Evolutionary conservation across 495 filamentous ascomycete species (phyloP).

Genomic region (Aspergillus haitiensis): DNA sequence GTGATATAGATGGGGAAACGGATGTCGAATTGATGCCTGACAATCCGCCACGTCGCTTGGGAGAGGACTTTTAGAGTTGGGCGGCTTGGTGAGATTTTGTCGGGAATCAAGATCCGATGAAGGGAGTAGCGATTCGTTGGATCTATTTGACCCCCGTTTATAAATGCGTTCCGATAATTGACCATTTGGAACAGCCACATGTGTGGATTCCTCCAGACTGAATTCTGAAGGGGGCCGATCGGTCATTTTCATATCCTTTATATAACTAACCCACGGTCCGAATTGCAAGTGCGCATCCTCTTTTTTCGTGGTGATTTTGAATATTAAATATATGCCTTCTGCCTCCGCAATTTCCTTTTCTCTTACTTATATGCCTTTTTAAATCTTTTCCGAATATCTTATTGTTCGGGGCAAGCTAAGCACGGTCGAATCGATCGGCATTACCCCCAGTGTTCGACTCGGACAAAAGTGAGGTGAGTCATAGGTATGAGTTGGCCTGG

Average conservation of each 20-base stretch:
- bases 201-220: constrained; percentile 35
- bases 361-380: constrained; percentile 19
- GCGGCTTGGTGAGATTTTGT: constrained; percentile 31
- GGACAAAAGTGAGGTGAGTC: constrained; percentile 20
- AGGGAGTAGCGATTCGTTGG: constrained; percentile 28
- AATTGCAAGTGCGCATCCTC: constrained; percentile 26
- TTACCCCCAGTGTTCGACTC: constrained; percentile 34
- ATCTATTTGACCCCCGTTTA: constrained; percentile 25
- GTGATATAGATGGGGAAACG: constrained; percentile 41
- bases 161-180: constrained; percentile 25
- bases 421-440: constrained; percentile 39
- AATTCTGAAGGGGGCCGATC: constrained; percentile 36
- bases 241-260: constrained; percentile 36
- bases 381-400: constrained; percentile 22
- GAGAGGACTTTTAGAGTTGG: constrained; percentile 30
- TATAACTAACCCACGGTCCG: constrained; percentile 14
- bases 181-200: constrained; percentile 30
- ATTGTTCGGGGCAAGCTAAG: constrained; percentile 34
- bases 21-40: constrained; percentile 40
- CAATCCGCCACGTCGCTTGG: constrained; percentile 34
- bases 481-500: constrained; percentile 17
- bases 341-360: constrained; percentile 6
- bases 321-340: background rate
- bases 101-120: constrained; percentile 31
- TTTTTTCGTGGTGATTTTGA: constrained; percentile 11